Evolutionary conservation across 2,329 filamentous ascomycete species (phyloP).

Genomic region (Penicillium sp.): DNA sequence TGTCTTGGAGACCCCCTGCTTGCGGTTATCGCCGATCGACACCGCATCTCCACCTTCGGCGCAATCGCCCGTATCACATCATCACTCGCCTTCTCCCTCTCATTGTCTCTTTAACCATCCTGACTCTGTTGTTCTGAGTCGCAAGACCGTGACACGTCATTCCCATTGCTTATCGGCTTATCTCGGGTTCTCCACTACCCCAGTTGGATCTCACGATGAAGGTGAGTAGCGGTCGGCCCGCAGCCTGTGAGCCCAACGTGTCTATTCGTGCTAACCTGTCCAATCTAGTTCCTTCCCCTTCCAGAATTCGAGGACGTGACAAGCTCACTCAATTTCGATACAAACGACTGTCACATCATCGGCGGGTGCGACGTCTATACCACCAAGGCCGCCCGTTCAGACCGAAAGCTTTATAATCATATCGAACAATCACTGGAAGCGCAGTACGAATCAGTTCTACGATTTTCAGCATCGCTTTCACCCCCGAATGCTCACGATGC

Average conservation of each 20-base stretch:
- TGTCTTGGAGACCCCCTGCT: conserved; percentile 16
- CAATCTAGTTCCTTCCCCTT: conserved; percentile 79
- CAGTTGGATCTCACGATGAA: conserved; percentile 11
- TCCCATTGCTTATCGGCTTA: conserved; percentile 4
- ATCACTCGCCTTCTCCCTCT: not conserved
- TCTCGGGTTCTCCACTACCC: conserved; percentile 10
- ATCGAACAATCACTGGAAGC: conserved; percentile 90
- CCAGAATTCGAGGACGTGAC: conserved; percentile 90
- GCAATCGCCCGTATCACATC: conserved; percentile 7
- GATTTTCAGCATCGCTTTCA: conserved; percentile 83
- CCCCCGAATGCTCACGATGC: conserved; percentile 75
- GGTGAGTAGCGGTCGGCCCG: conserved; percentile 1
- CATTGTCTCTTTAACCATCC: not conserved
- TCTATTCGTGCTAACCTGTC: conserved; percentile 14
- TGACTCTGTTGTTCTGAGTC: not conserved
- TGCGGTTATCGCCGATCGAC: conserved; percentile 47
- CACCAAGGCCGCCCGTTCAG: conserved; percentile 89
- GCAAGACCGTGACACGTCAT: conserved; percentile 4
- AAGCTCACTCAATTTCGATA: conserved; percentile 92
- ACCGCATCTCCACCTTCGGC: conserved; percentile 13
- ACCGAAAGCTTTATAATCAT: conserved; percentile 96
- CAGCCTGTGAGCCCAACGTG: not conserved
- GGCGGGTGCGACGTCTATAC: conserved; percentile 97
- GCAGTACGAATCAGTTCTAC: conserved; percentile 84
- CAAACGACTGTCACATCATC: conserved; percentile 85